Evolutionary conservation across 2,329 filamentous ascomycete species (phyloP), one percentile per base, ranked within the genome.

Genomic region (Alternaria rosae): DNA sequence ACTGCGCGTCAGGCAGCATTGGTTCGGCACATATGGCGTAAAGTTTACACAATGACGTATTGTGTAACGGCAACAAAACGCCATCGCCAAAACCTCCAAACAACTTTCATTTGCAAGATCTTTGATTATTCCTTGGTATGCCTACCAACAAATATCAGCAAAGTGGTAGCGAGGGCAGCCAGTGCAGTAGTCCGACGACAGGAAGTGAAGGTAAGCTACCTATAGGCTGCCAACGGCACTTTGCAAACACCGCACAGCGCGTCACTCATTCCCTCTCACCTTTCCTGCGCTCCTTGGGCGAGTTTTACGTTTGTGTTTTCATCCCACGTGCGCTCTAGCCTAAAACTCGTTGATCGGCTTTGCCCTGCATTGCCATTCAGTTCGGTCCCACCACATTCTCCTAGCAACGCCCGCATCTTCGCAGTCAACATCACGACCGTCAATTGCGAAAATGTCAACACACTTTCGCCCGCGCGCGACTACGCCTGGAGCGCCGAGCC

Each of bases 401-500:
- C 32, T 30, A 47, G 32, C 57, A 38, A 56, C 30, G 25, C 21
- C 28, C 21, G 28, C n/a, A 44, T 41, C 54, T 35, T 42, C 21
- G 17, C 8, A 13, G 20, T 20, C 44, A 51, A 50, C 32, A 28
- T 9, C 43, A 51, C 47, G 35, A 38, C 30, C 23, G 30, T 51
- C 30, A 32, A 51, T 42, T 26, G n/a, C 25, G 21, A 42, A 8
- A 25, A 61, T 61, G 58, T 54, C 59, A 11, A 54, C 55, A 28
- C 55, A 61, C 15, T 53, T 58, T 45, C 57, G 26, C 21, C 53
- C 57, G 21, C 44, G 57, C 26, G 20, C 52, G 68, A 66, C 11
- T 62, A 65, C 50, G 54, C 73, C 57, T 38, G 57, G 51, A 4
- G 65, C 56, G 58, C 67, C 57, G 12, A 65, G 59, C 2, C 72